Evolutionary conservation across 495 filamentous ascomycete species (phyloP).

Genomic region (Rostrohypoxylon terebratum): DNA sequence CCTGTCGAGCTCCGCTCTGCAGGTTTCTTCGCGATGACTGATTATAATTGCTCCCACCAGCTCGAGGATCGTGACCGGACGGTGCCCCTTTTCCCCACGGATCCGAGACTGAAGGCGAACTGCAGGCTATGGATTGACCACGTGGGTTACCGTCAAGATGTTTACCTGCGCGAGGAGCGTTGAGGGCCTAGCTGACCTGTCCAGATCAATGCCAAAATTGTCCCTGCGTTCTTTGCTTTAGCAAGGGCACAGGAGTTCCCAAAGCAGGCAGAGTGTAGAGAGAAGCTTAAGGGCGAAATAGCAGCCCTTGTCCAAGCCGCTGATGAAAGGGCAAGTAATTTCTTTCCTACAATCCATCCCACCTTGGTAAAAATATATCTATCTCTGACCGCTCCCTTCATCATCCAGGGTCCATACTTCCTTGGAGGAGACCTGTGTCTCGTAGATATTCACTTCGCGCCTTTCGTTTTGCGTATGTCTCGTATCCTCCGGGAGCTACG

Average conservation of each 20-base stretch:
- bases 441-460: conserved; percentile 89
- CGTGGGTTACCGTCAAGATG: conserved; percentile 60
- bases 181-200: conserved; percentile 38
- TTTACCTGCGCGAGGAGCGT: neutral
- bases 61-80: conserved; percentile 81
- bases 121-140: conserved; percentile 90
- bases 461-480: conserved; percentile 83
- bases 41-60: conserved; percentile 51
- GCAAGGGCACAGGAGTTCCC: conserved; percentile 76
- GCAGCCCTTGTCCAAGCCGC: conserved; percentile 78
- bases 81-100: conserved; percentile 71
- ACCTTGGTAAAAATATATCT: neutral
- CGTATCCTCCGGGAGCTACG: conserved; percentile 83
- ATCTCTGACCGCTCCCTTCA: conserved; percentile 28
- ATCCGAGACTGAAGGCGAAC: conserved; percentile 77
- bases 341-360: neutral
- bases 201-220: conserved; percentile 84
- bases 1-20: neutral
- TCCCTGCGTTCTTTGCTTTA: conserved; percentile 83
- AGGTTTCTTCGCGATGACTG: neutral
- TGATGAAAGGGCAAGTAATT: conserved; percentile 48
- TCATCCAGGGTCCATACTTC: conserved; percentile 79
- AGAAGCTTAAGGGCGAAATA: conserved; percentile 77
- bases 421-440: conserved; percentile 77
- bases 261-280: conserved; percentile 71